Evolutionary conservation across 495 filamentous ascomycete species (phyloP), one percentile per base, ranked within the genome.

Genomic region (Penicillium mononematosum): DNA sequence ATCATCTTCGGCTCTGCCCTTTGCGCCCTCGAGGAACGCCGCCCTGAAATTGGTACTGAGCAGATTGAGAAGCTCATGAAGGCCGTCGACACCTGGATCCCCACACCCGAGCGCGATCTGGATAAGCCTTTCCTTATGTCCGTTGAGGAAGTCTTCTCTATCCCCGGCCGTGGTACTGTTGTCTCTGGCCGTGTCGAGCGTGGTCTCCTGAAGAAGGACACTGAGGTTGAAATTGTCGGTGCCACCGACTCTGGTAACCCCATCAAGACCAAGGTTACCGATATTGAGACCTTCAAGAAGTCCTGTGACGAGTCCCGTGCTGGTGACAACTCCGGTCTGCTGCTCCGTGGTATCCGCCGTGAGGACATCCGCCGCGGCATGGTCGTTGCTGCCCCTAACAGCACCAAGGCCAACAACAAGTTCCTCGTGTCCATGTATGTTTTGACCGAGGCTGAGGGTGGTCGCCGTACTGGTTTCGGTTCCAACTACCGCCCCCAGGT

Each of bases 221-320:
- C 81, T 48, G 94, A 98, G 67, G 87, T 98, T 54, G 94, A 98
- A 79, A 83, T 98, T 59, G 78, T 98, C 63, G 94, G 94, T 67
- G 94, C 90, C 75, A 59, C 58, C 38, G 82, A 83, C 61, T 73
- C 72, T 14, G 53, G 53, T 8, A 46, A 39, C 41, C 78, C 90
- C 58, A 89, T 96, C 79, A 96, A 94, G 84, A 97, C 95, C 70
- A 98, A 96, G 81, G 92, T 98, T 56, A 98, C 94, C 66, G 94
- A 98, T 68, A 96, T 98, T 70, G 94, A 98, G 81, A 98, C 92
- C 57, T 98, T 98, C 83, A 95, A 98, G 83, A 98, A 98, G 82
- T 91, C 89, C 46, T 96, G 92, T 75, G 90, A 94, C 50, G 90
- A 96, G 76, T 90, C 91, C 58, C 83, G 87, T 58, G 94, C 94